These are phyloP conservation scores for Lipomyces sp. DNA, from an alignment of 805 yeast species.

Conservation along the genomic window DNA sequence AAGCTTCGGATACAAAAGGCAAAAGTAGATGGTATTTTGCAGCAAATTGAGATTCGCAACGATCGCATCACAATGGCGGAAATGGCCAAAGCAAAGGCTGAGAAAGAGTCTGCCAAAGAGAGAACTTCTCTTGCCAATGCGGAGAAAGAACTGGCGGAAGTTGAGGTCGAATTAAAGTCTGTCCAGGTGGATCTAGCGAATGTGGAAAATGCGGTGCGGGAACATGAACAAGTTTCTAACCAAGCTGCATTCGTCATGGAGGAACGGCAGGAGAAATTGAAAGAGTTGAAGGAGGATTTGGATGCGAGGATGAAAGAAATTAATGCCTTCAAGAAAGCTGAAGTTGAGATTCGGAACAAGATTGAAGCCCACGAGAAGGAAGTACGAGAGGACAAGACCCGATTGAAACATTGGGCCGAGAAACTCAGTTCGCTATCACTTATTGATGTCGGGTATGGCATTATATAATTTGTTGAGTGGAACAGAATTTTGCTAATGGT, in stretches of 20 bases:
- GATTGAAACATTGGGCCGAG: slow-evolving; percentile 45
- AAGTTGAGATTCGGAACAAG: slow-evolving; percentile 68
- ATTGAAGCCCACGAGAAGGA: slow-evolving; percentile 60
- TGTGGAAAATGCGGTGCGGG: slow-evolving; percentile 45
- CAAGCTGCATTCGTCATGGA: slow-evolving; percentile 33
- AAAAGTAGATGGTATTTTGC: slow-evolving; percentile 75
- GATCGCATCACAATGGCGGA: slow-evolving; percentile 63
- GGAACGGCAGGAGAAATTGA: slow-evolving; percentile 43
- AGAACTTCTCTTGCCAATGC: slow-evolving; percentile 54
- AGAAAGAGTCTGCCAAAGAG: slow-evolving; percentile 64
- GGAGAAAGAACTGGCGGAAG: slow-evolving; percentile 52
- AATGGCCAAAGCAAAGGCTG: slow-evolving; percentile 61
- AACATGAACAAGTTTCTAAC: slow-evolving; percentile 37
- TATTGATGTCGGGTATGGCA: slow-evolving; percentile 54
- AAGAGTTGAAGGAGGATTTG: slow-evolving; percentile 47
- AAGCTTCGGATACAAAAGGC: slow-evolving; percentile 77
- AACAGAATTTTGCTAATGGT: slow-evolving; percentile 20
- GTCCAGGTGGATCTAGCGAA: slow-evolving; percentile 47
- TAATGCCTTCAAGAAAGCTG: slow-evolving; percentile 64
- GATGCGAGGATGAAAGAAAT: slow-evolving; percentile 52
- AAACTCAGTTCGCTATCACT: slow-evolving; percentile 50
- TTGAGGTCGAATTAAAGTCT: slow-evolving; percentile 47
- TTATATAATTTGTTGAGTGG: slow-evolving; percentile 10
- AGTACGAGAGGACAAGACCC: slow-evolving; percentile 50
- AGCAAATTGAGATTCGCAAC: slow-evolving; percentile 63